Evolutionary conservation across 2,329 filamentous ascomycete genomes (phyloP).

Genomic region (Botryotinia convoluta): DNA sequence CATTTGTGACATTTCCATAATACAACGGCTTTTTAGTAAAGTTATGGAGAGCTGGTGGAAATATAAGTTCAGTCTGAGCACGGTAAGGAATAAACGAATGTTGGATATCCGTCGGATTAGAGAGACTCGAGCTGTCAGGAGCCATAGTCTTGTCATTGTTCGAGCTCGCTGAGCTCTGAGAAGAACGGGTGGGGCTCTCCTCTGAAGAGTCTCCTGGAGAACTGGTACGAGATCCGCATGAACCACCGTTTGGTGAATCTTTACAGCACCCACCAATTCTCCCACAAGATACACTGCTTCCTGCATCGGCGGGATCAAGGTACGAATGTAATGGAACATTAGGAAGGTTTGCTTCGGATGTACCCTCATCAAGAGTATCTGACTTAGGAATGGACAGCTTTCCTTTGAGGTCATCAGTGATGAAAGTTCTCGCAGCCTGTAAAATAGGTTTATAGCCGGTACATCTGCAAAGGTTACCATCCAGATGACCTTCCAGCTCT

Average conservation of each 20-base stretch:
- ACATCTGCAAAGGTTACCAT: conserved; percentile 91
- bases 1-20: conserved; percentile 89
- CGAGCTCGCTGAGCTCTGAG: conserved; percentile 87
- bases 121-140: too few relatives aligned
- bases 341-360: conserved; percentile 21
- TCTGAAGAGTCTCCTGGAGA: conserved; percentile 25
- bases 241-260: conserved; percentile 50
- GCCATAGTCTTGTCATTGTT: conserved; percentile 57
- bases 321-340: conserved; percentile 30
- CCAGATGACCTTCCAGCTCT: conserved; percentile 76
- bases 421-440: conserved; percentile 90
- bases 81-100: conserved; percentile 77
- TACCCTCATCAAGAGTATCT: conserved; percentile 52
- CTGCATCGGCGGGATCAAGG: conserved; percentile 17
- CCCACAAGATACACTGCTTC: conserved; percentile 29
- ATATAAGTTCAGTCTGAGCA: conserved; percentile 88
- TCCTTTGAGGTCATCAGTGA: conserved; percentile 40
- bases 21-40: conserved; percentile 76
- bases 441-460: conserved; percentile 93
- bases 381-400: conserved; percentile 58
- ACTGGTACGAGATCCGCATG: conserved; percentile 18
- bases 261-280: conserved; percentile 63
- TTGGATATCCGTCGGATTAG: conserved; percentile 18
- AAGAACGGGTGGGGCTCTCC: conserved; percentile 21
- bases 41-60: conserved; percentile 78